Conservation (phyloP, 495 filamentous ascomycete species). For the Penicillium canariense region DNA sequence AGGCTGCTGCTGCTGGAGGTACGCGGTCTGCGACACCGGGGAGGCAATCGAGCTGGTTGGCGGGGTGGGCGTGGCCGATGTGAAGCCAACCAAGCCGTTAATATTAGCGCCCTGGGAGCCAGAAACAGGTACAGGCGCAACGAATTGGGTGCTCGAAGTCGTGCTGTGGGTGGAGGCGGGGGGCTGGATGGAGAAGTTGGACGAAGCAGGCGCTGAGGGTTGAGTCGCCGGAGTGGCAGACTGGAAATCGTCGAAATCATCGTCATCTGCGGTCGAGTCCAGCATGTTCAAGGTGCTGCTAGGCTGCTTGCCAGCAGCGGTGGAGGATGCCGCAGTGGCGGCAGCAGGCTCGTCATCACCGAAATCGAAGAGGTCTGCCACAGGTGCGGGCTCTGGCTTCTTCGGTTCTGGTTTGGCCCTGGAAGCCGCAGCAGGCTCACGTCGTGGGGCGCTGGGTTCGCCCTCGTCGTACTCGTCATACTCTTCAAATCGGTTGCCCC, state of each 20-base stretch:
- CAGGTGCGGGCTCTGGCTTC: conserved; percentile 63
- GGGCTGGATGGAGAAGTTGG: conserved; percentile 45
- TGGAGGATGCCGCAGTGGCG: conserved; percentile 38
- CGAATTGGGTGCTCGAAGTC: conserved; percentile 66
- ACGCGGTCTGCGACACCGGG: conserved; percentile 49
- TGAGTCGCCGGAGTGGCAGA: conserved; percentile 67
- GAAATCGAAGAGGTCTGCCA: conserved; percentile 77
- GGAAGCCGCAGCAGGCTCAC: conserved; percentile 41
- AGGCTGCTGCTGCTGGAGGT: conserved; percentile 42
- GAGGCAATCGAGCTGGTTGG: conserved; percentile 46
- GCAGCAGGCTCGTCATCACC: conserved; percentile 64
- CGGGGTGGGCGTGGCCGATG: conserved; percentile 73
- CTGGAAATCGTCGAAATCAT: conserved; percentile 98
- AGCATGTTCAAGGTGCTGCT: conserved; percentile 57
- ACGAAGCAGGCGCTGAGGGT: conserved; percentile 36
- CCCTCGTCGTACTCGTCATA: conserved; percentile 95
- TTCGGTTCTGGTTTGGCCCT: conserved; percentile 56
- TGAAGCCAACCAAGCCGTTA: conserved; percentile 73
- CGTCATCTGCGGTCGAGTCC: conserved; percentile 64
- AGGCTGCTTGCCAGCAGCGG: conserved; percentile 47
- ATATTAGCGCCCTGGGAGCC: conserved; percentile 76
- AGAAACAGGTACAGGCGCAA: conserved; percentile 78
- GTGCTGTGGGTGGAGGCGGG: conserved; percentile 64
- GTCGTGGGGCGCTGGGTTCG: conserved; percentile 49
- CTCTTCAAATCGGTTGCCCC: conserved; percentile 83